These are phyloP conservation scores for Chlamydomonas reinhardtii DNA, from an alignment of 163 green algal species.

Conservation along the genomic window DNA sequence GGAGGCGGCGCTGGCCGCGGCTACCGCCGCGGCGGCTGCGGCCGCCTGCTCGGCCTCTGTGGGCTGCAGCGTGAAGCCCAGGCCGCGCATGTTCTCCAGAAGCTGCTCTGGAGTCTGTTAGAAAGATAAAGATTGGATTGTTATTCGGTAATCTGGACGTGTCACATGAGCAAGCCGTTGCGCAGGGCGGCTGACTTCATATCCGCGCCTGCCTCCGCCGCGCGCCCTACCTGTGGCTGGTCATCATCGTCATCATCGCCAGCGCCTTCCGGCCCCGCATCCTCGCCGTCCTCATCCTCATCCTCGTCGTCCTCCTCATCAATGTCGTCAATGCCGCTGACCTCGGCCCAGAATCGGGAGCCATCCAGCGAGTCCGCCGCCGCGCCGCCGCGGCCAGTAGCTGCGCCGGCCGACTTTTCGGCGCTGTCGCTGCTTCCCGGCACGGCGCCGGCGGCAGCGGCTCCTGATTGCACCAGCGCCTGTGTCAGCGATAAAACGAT, in stretches of 20 bases:
- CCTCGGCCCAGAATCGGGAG: slow-evolving; percentile 44
- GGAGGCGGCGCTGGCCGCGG: background rate
- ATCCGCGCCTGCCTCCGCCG: background rate
- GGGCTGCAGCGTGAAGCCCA: slow-evolving; percentile 22
- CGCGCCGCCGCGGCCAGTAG: background rate
- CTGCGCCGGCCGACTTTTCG: background rate
- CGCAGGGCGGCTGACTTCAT: background rate
- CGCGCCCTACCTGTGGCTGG: background rate
- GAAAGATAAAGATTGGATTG: too few relatives aligned
- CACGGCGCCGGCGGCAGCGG: background rate
- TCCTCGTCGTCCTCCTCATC: slow-evolving; percentile 38
- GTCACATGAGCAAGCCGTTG: too few relatives aligned
- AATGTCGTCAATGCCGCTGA: slow-evolving; percentile 32
- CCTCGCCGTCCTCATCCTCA: slow-evolving; percentile 8
- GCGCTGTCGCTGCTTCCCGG: too few relatives aligned
- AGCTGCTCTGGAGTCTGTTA: slow-evolving; percentile 31
- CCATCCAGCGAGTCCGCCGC: slow-evolving; percentile 19
- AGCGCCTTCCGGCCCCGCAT: background rate
- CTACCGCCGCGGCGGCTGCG: background rate
- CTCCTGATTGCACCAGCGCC: background rate
- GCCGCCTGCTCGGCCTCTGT: background rate
- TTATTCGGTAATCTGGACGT: too few relatives aligned
- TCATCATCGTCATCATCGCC: slow-evolving; percentile 11
- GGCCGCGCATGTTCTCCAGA: slow-evolving; percentile 27
- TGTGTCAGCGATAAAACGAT: background rate